These are phyloP conservation scores for Boletales sp. DNA, from an alignment of 768 basidiomycete genomes.

Conservation along the genomic window DNA sequence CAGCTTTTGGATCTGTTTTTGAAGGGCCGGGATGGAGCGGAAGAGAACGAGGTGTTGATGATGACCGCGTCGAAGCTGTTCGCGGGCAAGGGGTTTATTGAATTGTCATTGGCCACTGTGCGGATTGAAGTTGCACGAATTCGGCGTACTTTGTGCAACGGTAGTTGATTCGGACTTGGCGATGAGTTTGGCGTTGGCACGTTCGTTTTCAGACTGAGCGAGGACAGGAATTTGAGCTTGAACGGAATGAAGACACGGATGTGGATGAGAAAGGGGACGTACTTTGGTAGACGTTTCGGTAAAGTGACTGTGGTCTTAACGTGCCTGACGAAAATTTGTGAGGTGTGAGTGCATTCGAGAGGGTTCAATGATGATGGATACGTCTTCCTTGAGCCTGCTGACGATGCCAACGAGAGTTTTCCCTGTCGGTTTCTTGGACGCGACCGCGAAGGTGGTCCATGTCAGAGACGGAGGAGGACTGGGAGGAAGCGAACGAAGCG, in stretches of 20 bases:
- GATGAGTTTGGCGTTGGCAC: slow-evolving; percentile 64
- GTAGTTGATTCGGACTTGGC: slow-evolving; percentile 76
- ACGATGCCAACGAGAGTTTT: slow-evolving; percentile 81
- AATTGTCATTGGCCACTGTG: too few species aligned
- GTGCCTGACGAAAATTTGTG: slow-evolving; percentile 62
- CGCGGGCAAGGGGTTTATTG: slow-evolving; percentile 44
- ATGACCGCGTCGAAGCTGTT: slow-evolving; percentile 76
- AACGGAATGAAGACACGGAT: slow-evolving; percentile 46
- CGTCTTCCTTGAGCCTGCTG: too few species aligned
- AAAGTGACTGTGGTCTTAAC: too few species aligned
- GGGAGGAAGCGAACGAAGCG: slow-evolving; percentile 51
- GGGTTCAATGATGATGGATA: slow-evolving; percentile 28
- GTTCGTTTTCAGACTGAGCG: slow-evolving; percentile 71
- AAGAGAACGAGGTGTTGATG: slow-evolving; percentile 86
- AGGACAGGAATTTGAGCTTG: slow-evolving; percentile 78
- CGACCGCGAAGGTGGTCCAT: slow-evolving; percentile 54
- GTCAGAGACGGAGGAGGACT: slow-evolving; percentile 61
- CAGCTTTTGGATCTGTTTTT: too few species aligned
- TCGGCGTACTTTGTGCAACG: slow-evolving; percentile 80
- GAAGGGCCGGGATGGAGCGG: too few species aligned
- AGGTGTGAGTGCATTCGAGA: slow-evolving; percentile 30
- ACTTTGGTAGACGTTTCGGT: slow-evolving; percentile 77
- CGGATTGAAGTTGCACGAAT: slow-evolving; percentile 68
- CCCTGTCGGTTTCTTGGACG: slow-evolving; percentile 75
- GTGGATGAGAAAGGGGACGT: slow-evolving; percentile 5